Evolutionary conservation across 2,329 filamentous ascomycete genomes (phyloP).

Genomic region (Apiospora phragmitis): DNA sequence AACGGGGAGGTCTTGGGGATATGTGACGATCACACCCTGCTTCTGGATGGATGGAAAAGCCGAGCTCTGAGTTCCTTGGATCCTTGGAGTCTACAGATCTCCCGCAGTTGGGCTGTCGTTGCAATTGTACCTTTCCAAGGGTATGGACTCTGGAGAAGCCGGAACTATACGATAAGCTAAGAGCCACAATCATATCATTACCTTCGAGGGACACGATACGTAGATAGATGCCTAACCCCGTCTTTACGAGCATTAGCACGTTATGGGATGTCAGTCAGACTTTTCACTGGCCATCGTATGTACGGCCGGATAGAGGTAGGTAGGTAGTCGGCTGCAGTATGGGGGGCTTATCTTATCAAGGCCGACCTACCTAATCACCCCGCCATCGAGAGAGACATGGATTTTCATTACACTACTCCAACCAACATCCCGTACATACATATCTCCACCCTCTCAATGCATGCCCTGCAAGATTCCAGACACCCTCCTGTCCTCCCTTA

Average conservation of each 20-base stretch:
- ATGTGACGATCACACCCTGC: neutral
- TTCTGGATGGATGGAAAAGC: neutral
- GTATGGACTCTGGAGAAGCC: neutral
- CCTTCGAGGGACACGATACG: neutral
- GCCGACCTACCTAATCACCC: neutral
- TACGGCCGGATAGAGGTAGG: neutral
- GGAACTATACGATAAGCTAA: neutral
- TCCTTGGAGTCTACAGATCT: neutral
- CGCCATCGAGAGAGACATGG: neutral
- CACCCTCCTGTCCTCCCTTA: neutral
- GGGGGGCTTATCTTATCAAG: conserved; percentile 2
- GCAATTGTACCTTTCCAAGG: neutral
- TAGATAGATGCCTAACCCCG: neutral
- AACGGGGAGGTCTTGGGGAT: neutral
- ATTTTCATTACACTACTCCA: neutral
- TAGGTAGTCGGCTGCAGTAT: neutral
- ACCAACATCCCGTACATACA: neutral
- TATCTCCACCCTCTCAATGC: conserved; percentile 2
- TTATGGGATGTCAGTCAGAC: neutral
- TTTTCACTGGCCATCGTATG: neutral
- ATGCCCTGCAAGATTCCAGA: conserved; percentile 7
- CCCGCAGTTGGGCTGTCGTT: neutral
- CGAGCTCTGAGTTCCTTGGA: neutral
- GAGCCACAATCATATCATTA: neutral
- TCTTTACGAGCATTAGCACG: neutral